phyloP scores from a whole-genome alignment of 495 filamentous ascomycete species.

The Neurospora sp. region DNA sequence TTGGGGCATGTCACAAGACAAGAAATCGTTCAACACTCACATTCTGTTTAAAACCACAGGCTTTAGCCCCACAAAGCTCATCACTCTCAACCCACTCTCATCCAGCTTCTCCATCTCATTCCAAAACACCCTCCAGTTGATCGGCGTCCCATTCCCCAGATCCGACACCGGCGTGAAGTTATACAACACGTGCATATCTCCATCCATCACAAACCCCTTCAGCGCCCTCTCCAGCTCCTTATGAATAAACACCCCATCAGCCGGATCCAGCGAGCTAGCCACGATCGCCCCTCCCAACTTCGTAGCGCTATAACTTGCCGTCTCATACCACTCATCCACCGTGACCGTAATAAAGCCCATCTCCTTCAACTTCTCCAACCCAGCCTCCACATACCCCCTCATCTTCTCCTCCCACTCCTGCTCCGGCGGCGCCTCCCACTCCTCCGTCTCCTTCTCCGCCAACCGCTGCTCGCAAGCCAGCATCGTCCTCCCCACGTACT shows the following conservation, averaged over 20 bases:
- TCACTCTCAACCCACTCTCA: conserved; percentile 59
- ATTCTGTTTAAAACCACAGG: conserved; percentile 62
- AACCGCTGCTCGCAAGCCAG: conserved; percentile 44
- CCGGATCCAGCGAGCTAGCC: conserved; percentile 60
- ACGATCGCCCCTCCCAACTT: conserved; percentile 63
- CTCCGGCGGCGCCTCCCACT: conserved; percentile 31
- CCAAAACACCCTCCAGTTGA: conserved; percentile 68
- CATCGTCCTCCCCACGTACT: conserved; percentile 62
- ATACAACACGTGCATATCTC: conserved; percentile 78
- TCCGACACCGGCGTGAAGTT: conserved; percentile 66
- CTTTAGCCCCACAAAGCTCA: conserved; percentile 59
- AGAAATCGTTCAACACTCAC: conserved; percentile 28
- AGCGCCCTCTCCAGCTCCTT: conserved; percentile 58
- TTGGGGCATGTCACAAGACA: not conserved
- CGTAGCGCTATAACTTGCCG: conserved; percentile 47
- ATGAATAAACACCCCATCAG: conserved; percentile 68
- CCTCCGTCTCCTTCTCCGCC: conserved; percentile 33
- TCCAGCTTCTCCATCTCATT: conserved; percentile 60
- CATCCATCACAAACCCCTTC: conserved; percentile 70
- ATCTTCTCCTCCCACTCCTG: conserved; percentile 32
- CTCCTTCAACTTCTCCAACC: conserved; percentile 41
- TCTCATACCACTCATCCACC: conserved; percentile 13
- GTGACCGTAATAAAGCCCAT: conserved; percentile 48
- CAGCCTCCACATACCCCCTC: conserved; percentile 33
- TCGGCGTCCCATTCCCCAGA: conserved; percentile 28